Evolutionary conservation across 805 yeast genomes (phyloP), one percentile per base, ranked within the genome.

Genomic region (Yarrowia bubula): DNA sequence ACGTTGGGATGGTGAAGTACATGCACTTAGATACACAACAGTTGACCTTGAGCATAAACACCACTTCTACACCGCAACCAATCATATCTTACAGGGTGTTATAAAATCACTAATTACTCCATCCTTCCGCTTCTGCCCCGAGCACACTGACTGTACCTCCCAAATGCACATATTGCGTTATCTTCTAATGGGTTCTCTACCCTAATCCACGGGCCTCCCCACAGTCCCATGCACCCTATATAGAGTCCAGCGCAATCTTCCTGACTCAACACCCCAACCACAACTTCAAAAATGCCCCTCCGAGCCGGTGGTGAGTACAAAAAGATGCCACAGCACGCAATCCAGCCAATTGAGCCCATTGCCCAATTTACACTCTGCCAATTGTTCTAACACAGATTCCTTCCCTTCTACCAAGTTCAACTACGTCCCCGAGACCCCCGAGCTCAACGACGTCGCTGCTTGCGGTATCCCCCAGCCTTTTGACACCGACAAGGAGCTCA

Each of bases 391-490:
- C 64, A 17, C 51, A 58, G 64, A 58, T 22, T 33, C 50, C n/a
- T 58, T 58, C 51, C 64, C 64, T 18, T 33, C 64, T 43, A 35
- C 72, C 42, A 69, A 70, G 64, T 71, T 77, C 67, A 53, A 69
- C 42, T 75, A 76, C 70, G 69, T 76, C 44, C 77, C 79, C 33
- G 73, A 71, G 71, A 66, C 69, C 53, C 68, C 72, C 63, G 79
- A 75, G 67, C 38, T 48, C 33, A 68, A 70, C 15, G 72, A 66
- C 50, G 72, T 73, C 55, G 69, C 68, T 18, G 72, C 73, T 17
- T 78, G 81, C 66, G 81, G 81, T 32, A 70, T 75, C 58, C 81
- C 81, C 37, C 71, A 68, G 46, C 69, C 72, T 41, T 72, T 73
- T 43, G 72, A 74, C 68, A 69, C 76, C 38, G 75, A 73, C 72